phyloP scores from a whole-genome alignment of 1,284 basidiomycete genomes.

The Ustilago loliicola region DNA sequence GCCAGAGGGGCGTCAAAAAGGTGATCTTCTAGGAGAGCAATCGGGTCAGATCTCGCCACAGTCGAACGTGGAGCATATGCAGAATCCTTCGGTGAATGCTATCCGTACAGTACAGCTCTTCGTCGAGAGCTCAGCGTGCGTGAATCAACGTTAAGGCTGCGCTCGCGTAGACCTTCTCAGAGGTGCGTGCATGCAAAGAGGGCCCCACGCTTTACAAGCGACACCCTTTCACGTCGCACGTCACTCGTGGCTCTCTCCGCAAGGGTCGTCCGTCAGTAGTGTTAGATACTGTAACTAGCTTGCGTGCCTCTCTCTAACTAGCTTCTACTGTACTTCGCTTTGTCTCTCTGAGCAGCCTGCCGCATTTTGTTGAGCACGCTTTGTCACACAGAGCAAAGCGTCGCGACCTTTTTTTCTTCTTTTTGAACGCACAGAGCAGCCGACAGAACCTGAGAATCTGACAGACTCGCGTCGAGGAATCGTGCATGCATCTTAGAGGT shows the following conservation, averaged over 20 bases:
- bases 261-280: too few relatives aligned
- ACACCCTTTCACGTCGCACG: background rate
- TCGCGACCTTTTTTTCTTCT: too few relatives aligned
- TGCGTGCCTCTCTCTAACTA: too few relatives aligned
- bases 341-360: background rate
- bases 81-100: background rate
- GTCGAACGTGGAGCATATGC: background rate
- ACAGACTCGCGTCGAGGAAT: background rate
- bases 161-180: background rate
- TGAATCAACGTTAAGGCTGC: background rate
- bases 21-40: background rate
- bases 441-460: background rate
- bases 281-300: too few relatives aligned
- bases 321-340: background rate
- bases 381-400: too few relatives aligned
- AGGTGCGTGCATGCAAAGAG: background rate
- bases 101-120: background rate
- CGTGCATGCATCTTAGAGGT: background rate
- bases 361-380: too few relatives aligned
- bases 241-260: too few relatives aligned
- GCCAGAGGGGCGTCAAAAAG: background rate
- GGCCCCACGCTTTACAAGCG: background rate
- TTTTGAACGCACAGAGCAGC: background rate
- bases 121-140: background rate
- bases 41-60: constrained; percentile 1